Evolutionary conservation across 306 rosid species (phyloP), one percentile per base, ranked within the genome.

Genomic region (Vigna nakashimae): DNA sequence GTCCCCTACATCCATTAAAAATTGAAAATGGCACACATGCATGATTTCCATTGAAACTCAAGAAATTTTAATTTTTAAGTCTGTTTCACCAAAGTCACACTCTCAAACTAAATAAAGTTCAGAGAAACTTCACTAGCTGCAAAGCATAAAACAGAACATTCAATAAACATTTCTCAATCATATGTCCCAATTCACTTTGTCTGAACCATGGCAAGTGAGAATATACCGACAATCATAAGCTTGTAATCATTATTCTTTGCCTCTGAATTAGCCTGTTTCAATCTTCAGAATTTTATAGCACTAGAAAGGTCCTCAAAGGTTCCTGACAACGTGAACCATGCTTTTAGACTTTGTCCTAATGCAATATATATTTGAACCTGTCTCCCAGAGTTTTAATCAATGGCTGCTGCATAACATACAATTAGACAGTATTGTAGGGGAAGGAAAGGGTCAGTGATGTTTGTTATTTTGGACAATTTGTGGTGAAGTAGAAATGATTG

Each of bases 1-100:
- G 75, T 84, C 75, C 98, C 98, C 98, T 95, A 40, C 82, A 86
- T 49, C 57, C 52, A 75, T 70, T n/a, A 2, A 50, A 69, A 78
- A 34, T 2, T 12, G 60, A 77, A 73, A 45, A 53, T 5, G 32
- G 43, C 14, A 17, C 57, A 55, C 56, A 45, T 17, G 50, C 55
- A 68, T 55, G 28, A 34, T 20, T 66, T 52, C 79, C 22, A 62
- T 38, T 79, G 34, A 22, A 59, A 60, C 63, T 18, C 40, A 75
- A 60, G n/a, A 17, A 24, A 65, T 30, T 30, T 30, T 30, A 30
- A 3, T 26, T 66, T 48, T 6, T 10, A 17, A 43, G 49, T 66
- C 18, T 40, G n/a, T 67, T 48, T 24, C 49, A 67, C 65, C 34
- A 38, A 65, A 46, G 16, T 24, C 30, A 22, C 16, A 53, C 24